Evolutionary conservation across 352 stramenopile genomes (phyloP).

Genomic region (Pythium scleroteichum): DNA sequence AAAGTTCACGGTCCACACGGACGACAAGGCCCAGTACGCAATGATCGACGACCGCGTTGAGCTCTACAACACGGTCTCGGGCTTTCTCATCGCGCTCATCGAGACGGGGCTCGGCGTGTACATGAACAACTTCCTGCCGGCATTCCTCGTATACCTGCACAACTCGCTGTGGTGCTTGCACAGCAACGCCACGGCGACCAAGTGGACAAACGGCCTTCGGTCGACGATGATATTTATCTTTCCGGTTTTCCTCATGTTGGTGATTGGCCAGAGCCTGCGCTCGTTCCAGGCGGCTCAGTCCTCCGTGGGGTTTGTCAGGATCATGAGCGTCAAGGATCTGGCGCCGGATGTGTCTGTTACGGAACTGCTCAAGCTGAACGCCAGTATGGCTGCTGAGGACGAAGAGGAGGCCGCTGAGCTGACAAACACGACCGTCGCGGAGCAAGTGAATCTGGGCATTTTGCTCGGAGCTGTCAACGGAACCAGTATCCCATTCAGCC

Average conservation of each 20-base stretch:
- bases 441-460: slow-evolving; percentile 11
- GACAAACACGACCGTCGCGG: not conserved
- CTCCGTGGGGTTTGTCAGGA: slow-evolving; percentile 44
- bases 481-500: slow-evolving; percentile 35
- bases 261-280: slow-evolving; percentile 45
- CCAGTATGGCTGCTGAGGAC: not conserved
- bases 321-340: slow-evolving; percentile 42
- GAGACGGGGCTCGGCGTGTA: slow-evolving; percentile 31
- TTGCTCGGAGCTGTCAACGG: slow-evolving; percentile 39
- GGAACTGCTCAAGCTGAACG: slow-evolving; percentile 26
- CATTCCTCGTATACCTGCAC: slow-evolving; percentile 43
- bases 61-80: slow-evolving; percentile 33
- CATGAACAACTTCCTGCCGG: slow-evolving; percentile 41
- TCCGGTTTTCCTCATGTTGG: slow-evolving; percentile 40
- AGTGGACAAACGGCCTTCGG: slow-evolving; percentile 12
- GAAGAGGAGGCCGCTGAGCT: too few relatives aligned
- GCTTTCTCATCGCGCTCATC: slow-evolving; percentile 35
- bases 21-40: slow-evolving; percentile 30
- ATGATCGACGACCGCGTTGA: slow-evolving; percentile 30
- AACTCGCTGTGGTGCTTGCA: slow-evolving; percentile 34
- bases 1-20: slow-evolving; percentile 2
- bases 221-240: slow-evolving; percentile 35
- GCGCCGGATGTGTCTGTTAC: slow-evolving; percentile 31
- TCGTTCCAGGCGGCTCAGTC: slow-evolving; percentile 46
- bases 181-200: slow-evolving; percentile 5